Conservation (phyloP, 2,329 filamentous ascomycete genomes). For the Pezicula carpinea region DNA sequence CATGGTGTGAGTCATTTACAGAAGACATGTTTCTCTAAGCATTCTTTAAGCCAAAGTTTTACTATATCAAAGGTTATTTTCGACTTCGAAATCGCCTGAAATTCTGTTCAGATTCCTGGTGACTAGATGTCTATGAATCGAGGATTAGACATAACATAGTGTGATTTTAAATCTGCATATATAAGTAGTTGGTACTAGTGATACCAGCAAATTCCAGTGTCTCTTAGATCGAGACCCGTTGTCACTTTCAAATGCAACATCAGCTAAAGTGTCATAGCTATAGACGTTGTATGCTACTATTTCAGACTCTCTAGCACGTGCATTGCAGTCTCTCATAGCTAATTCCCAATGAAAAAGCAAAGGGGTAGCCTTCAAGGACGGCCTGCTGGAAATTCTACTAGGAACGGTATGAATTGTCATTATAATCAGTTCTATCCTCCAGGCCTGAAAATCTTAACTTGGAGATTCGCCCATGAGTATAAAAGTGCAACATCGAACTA, state of each 20-base stretch:
- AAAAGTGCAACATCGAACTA: not conserved
- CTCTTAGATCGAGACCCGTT: not conserved
- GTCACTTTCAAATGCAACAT: not conserved
- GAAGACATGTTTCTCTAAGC: not conserved
- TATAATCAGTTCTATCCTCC: not conserved
- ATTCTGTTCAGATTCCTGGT: not conserved
- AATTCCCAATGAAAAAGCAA: not conserved
- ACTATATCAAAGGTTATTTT: not conserved
- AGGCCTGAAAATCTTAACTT: not conserved
- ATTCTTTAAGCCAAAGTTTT: conserved; percentile 1
- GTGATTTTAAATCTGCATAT: not conserved
- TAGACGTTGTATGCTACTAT: conserved; percentile 1
- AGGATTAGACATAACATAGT: not conserved
- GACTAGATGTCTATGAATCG: not conserved
- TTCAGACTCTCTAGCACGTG: not conserved
- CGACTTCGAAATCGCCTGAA: not conserved
- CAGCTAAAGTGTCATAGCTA: not conserved
- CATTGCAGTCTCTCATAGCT: not conserved
- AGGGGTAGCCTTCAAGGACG: not conserved
- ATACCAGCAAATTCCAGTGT: not conserved
- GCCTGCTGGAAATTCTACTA: not conserved
- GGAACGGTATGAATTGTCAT: not conserved
- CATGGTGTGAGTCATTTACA: not conserved
- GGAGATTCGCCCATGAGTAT: not conserved
- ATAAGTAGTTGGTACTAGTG: not conserved